Evolutionary conservation across 352 stramenopile species (phyloP).

Genomic region (Phytophthora brassicae): DNA sequence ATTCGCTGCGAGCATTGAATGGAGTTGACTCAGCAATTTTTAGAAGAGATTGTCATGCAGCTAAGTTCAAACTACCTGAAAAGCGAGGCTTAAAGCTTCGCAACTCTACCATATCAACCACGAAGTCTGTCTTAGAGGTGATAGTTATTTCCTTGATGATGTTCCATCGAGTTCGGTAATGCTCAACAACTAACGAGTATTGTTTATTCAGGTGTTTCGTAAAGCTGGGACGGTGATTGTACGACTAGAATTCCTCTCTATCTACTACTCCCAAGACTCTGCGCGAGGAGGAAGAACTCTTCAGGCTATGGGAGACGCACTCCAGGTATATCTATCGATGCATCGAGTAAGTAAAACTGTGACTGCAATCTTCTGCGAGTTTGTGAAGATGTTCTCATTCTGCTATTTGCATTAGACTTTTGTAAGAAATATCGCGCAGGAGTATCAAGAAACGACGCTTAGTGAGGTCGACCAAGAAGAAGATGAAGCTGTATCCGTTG

Average conservation of each 20-base stretch:
- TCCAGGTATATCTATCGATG: constrained; percentile 48
- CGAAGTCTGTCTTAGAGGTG: constrained; percentile 55
- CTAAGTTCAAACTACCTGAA: constrained; percentile 47
- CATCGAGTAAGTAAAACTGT: constrained; percentile 46
- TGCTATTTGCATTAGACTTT: constrained; percentile 14
- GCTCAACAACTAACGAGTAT: not conserved
- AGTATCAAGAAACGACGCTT: constrained; percentile 14
- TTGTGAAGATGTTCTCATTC: not conserved
- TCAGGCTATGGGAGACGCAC: constrained; percentile 56
- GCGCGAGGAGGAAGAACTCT: constrained; percentile 61
- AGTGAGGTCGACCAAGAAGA: constrained; percentile 14
- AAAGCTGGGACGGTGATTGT: constrained; percentile 55
- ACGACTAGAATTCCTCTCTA: constrained; percentile 61
- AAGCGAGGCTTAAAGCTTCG: constrained; percentile 44
- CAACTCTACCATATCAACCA: constrained; percentile 39
- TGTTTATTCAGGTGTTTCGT: constrained; percentile 41
- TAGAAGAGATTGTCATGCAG: constrained; percentile 37
- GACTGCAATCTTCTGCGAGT: not conserved
- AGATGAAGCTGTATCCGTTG: constrained; percentile 24
- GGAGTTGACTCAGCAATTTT: constrained; percentile 70
- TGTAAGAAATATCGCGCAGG: constrained; percentile 24
- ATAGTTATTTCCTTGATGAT: not conserved
- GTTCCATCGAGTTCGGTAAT: not conserved
- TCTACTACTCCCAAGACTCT: constrained; percentile 67
- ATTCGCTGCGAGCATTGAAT: constrained; percentile 55